Conservation (phyloP, 495 filamentous ascomycete species). For the Parathielavia hyrcaniae region DNA sequence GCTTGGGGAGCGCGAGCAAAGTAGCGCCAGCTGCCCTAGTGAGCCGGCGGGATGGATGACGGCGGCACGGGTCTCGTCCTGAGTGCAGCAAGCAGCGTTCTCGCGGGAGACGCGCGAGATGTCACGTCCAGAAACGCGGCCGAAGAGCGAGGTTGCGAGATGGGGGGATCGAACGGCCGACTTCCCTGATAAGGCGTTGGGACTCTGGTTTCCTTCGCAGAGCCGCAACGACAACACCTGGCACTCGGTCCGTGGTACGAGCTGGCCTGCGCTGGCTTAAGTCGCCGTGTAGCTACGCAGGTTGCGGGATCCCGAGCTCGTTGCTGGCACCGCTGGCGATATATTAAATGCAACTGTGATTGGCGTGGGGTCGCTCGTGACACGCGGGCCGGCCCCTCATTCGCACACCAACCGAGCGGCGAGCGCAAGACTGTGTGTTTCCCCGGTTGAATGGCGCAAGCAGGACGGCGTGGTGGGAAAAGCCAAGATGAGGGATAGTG, state of each 20-base stretch:
- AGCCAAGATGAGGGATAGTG: conserved; percentile 1
- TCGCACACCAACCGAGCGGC: conserved; percentile 19
- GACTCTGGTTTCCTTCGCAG: conserved; percentile 2
- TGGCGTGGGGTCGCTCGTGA: conserved; percentile 28
- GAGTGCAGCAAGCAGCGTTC: conserved; percentile 1
- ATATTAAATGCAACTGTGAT: conserved; percentile 32
- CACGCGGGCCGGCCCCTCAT: conserved; percentile 22
- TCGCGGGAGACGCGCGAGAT: neutral
- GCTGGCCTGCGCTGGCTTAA: neutral
- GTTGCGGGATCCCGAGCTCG: conserved; percentile 10
- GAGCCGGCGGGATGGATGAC: neutral
- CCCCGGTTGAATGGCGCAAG: conserved; percentile 24
- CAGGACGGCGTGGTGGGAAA: conserved; percentile 2
- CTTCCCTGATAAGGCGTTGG: neutral
- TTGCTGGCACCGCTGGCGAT: conserved; percentile 13
- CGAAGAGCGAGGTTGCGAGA: neutral
- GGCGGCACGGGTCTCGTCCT: neutral
- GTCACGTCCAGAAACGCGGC: neutral
- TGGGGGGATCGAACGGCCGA: neutral
- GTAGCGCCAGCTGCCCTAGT: neutral
- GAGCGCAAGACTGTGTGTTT: neutral
- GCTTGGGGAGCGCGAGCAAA: neutral
- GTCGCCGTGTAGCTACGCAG: neutral
- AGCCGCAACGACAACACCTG: conserved; percentile 4
- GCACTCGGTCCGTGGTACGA: neutral